A percentile compares a stretch with the other conserved stretches of the same genome.
Evolutionary conservation across 2,329 filamentous ascomycete genomes (phyloP).

Genomic region (Fusarium compactum): DNA sequence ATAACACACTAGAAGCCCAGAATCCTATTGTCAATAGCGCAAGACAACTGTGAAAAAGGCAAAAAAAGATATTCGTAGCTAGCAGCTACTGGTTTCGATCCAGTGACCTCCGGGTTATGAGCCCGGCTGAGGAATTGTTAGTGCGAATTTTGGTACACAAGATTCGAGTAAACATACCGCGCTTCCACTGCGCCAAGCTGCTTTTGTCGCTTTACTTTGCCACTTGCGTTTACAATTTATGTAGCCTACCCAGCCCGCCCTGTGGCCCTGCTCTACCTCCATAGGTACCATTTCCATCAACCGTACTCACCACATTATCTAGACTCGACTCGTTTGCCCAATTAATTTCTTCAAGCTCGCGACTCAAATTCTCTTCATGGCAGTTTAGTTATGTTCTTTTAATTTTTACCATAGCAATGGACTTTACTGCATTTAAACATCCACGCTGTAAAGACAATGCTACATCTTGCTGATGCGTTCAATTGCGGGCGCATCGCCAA

Average conservation of each 20-base stretch:
- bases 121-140: constrained; percentile 30
- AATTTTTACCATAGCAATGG: neutral
- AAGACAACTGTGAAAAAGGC: fast-evolving
- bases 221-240: neutral
- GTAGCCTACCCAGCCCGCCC: fast-evolving
- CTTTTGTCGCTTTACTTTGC: constrained; percentile 22
- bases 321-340: neutral
- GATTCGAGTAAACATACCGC: constrained; percentile 13
- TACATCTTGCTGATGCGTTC: neutral
- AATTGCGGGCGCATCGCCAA: neutral
- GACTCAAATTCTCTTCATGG: neutral
- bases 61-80: neutral
- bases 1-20: neutral
- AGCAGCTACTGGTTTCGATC: constrained; percentile 36
- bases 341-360: neutral
- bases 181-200: constrained; percentile 36
- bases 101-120: constrained; percentile 34
- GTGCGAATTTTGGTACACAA: neutral
- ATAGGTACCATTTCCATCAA: neutral
- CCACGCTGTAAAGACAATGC: neutral
- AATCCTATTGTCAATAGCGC: neutral
- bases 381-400: neutral
- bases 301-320: neutral
- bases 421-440: neutral
- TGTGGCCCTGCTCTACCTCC: neutral